Percentiles rank a stretch among this genome's conserved stretches.
These are phyloP conservation scores for Roridomyces roridus DNA, from an alignment of 768 basidiomycete genomes.

Conservation along the genomic window DNA sequence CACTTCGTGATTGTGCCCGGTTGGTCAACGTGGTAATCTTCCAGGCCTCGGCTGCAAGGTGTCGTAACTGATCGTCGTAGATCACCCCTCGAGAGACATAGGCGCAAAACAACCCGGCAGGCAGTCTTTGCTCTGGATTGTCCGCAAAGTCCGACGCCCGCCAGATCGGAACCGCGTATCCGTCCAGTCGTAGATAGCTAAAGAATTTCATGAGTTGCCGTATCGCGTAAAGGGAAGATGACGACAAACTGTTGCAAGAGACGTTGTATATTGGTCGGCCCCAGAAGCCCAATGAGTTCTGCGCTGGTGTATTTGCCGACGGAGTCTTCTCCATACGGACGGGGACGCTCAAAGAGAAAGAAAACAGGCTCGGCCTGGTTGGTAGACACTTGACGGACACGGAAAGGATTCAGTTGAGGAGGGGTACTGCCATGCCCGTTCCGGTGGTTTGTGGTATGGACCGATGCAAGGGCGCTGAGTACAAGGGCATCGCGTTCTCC, in stretches of 20 bases:
- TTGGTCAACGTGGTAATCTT: conserved; percentile 26
- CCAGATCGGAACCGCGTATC: conserved; percentile 24
- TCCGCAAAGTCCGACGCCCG: conserved; percentile 21
- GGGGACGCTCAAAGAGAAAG: conserved; percentile 24
- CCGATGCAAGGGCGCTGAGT: conserved; percentile 20
- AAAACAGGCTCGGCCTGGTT: conserved; percentile 24
- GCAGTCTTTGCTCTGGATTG: conserved; percentile 23
- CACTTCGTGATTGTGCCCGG: conserved; percentile 24
- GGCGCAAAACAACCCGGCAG: conserved; percentile 24
- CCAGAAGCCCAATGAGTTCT: conserved; percentile 22
- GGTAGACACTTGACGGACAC: conserved; percentile 25
- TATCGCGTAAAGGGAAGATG: background rate
- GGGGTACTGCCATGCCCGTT: conserved; percentile 17
- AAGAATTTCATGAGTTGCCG: background rate
- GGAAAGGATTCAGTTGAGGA: conserved; percentile 21
- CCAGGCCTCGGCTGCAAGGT: conserved; percentile 22
- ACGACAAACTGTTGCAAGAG: conserved; percentile 23
- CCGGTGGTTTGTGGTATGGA: conserved; percentile 9
- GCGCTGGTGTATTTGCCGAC: conserved; percentile 26
- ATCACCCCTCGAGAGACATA: conserved; percentile 25
- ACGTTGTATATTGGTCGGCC: conserved; percentile 23
- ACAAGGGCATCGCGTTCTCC: conserved; percentile 23
- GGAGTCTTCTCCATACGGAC: conserved; percentile 23
- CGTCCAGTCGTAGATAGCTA: conserved; percentile 25
- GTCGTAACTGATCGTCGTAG: conserved; percentile 26